Percentiles rank a stretch among this genome's conserved stretches.
Evolutionary conservation across 345 rosid genomes (phyloP).

Genomic region (Hypericum perforatum): DNA sequence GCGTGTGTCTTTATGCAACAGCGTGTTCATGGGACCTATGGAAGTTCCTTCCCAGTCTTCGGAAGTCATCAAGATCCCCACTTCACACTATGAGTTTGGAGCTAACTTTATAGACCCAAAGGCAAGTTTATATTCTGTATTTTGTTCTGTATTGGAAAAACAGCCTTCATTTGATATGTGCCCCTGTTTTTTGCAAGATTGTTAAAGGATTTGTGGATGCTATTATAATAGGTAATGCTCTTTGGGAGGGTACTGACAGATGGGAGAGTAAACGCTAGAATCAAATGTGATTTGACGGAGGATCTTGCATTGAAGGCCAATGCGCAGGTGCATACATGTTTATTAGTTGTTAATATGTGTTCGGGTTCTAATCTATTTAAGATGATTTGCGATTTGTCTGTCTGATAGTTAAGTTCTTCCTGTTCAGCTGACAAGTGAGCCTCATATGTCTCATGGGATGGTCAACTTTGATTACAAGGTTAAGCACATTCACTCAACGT

Average conservation of each 20-base stretch:
- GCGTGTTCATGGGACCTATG: conserved; percentile 85
- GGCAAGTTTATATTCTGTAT: conserved; percentile 24
- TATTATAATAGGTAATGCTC: conserved; percentile 61
- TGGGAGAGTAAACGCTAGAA: conserved; percentile 82
- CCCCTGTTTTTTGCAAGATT: neutral
- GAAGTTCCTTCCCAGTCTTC: conserved; percentile 86
- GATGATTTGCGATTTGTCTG: neutral
- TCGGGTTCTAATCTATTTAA: neutral
- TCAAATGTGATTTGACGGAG: conserved; percentile 78
- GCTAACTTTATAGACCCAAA: conserved; percentile 77
- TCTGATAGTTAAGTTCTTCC: conserved; percentile 10
- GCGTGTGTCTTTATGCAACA: conserved; percentile 16
- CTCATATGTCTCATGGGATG: conserved; percentile 80
- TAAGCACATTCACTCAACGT: conserved; percentile 1
- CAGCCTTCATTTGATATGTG: neutral
- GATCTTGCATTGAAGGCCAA: conserved; percentile 66
- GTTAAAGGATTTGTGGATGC: neutral
- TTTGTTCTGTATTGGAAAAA: neutral
- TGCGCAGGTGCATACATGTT: conserved; percentile 49
- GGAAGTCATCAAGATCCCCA: conserved; percentile 80
- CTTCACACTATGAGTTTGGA: conserved; percentile 88
- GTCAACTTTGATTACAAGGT: conserved; percentile 94
- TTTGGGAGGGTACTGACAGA: conserved; percentile 84
- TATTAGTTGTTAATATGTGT: conserved; percentile 5
- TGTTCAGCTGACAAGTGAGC: conserved; percentile 66